phyloP scores from a whole-genome alignment of 2,329 filamentous ascomycete species.

The Alternaria hordeiaustralica region DNA sequence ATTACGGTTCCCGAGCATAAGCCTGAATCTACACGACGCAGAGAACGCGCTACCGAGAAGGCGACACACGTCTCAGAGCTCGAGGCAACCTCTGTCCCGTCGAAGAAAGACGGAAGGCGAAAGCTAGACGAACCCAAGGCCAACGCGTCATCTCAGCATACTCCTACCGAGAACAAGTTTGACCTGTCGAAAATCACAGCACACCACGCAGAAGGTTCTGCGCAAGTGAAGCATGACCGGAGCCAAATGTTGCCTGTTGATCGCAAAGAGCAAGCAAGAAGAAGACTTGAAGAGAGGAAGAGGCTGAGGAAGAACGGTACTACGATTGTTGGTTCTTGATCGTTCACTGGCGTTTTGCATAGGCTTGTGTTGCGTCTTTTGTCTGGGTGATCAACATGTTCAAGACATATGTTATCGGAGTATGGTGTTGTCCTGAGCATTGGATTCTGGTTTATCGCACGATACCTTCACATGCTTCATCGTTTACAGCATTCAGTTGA shows the following conservation, averaged over 20 bases:
- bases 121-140: background rate
- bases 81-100: conserved; percentile 2
- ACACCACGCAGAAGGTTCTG: conserved; percentile 34
- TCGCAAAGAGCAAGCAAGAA: conserved; percentile 36
- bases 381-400: background rate
- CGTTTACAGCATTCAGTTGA: conserved; percentile 3
- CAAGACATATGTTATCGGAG: background rate
- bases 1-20: background rate
- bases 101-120: conserved; percentile 1
- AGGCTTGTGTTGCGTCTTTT: background rate
- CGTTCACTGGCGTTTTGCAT: background rate
- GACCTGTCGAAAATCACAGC: conserved; percentile 29
- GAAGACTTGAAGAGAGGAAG: conserved; percentile 36
- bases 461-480: conserved; percentile 27
- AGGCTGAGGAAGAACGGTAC: conserved; percentile 30
- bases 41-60: background rate
- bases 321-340: background rate
- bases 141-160: background rate
- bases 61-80: conserved; percentile 4
- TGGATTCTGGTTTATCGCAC: conserved; percentile 23
- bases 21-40: background rate
- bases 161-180: conserved; percentile 24
- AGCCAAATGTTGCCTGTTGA: conserved; percentile 27
- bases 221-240: conserved; percentile 26
- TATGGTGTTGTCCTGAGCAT: background rate